Percentiles rank a stretch among this genome's conserved stretches.
Evolutionary conservation across 2,329 filamentous ascomycete species (phyloP).

Genomic region (Alternaria metachromatica): DNA sequence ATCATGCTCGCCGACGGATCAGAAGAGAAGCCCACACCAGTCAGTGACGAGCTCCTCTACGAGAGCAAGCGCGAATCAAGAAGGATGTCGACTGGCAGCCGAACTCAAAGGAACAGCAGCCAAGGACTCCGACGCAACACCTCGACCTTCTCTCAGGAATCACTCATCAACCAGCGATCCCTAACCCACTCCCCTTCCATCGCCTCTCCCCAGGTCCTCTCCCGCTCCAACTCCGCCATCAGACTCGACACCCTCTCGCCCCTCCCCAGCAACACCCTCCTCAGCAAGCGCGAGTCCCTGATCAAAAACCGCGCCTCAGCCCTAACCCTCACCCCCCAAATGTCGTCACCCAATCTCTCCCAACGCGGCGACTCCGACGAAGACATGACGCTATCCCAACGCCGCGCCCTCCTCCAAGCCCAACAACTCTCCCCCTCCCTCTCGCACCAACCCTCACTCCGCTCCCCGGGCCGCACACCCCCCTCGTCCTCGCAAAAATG

Average conservation of each 20-base stretch:
- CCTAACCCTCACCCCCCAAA: conserved; percentile 45
- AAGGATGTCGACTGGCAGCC: conserved; percentile 31
- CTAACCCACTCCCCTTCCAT: conserved; percentile 29
- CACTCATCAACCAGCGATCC: conserved; percentile 19
- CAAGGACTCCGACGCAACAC: conserved; percentile 24
- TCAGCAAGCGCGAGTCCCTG: conserved; percentile 62
- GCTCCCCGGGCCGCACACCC: conserved; percentile 21
- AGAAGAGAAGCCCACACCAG: conserved; percentile 64
- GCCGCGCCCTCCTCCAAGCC: conserved; percentile 52
- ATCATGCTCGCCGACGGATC: conserved; percentile 46
- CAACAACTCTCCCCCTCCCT: conserved; percentile 28
- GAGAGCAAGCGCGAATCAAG: conserved; percentile 31
- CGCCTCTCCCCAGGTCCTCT: conserved; percentile 20
- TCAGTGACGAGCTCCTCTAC: conserved; percentile 35
- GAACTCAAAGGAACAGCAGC: conserved; percentile 25
- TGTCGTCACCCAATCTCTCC: conserved; percentile 35
- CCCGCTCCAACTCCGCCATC: conserved; percentile 28
- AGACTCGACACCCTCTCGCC: conserved; percentile 28
- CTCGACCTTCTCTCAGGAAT: conserved; percentile 32
- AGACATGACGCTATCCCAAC: conserved; percentile 74
- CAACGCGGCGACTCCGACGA: conserved; percentile 57
- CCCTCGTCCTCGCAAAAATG: conserved; percentile 40
- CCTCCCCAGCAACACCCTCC: conserved; percentile 54
- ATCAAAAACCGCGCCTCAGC: conserved; percentile 52
- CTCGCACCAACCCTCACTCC: conserved; percentile 17